A percentile compares a stretch with the other conserved stretches of the same genome.
Evolutionary conservation across 1,284 basidiomycete species (phyloP).

Genomic region (Ceratobasidium sp.): DNA sequence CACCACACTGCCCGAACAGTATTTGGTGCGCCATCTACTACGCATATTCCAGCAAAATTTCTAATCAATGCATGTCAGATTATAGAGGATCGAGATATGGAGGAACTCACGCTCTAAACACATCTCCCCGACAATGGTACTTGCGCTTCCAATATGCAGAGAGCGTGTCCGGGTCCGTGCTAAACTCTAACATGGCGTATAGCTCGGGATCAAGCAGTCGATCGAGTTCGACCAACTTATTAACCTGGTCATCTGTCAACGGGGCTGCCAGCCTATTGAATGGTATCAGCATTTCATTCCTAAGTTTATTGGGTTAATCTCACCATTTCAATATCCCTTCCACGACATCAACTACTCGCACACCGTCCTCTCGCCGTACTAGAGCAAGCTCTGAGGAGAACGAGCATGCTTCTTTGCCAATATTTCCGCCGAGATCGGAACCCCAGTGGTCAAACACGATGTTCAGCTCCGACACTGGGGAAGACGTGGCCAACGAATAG

Average conservation of each 20-base stretch:
- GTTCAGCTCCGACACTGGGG: conserved; percentile 26
- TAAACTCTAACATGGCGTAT: conserved; percentile 43
- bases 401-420: conserved; percentile 36
- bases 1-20: conserved; percentile 43
- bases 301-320: background rate
- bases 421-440: conserved; percentile 11
- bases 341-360: conserved; percentile 39
- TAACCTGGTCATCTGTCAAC: conserved; percentile 16
- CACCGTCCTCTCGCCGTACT: conserved; percentile 40
- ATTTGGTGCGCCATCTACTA: conserved; percentile 34
- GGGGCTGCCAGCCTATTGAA: conserved; percentile 26
- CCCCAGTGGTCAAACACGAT: conserved; percentile 43
- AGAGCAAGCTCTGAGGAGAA: conserved; percentile 42
- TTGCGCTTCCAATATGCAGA: conserved; percentile 41
- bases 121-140: conserved; percentile 33
- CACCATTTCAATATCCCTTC: conserved; percentile 44
- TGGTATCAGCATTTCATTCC: background rate
- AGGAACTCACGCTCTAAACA: conserved; percentile 40
- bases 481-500: conserved; percentile 21
- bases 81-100: no score
- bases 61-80: conserved; percentile 6
- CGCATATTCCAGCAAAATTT: conserved; percentile 33
- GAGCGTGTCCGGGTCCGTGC: conserved; percentile 40
- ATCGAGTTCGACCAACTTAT: conserved; percentile 40
- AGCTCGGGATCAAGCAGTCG: conserved; percentile 37